phyloP scores from a whole-genome alignment of 2,329 filamentous ascomycete genomes.

The Cladorrhinum sp. region DNA sequence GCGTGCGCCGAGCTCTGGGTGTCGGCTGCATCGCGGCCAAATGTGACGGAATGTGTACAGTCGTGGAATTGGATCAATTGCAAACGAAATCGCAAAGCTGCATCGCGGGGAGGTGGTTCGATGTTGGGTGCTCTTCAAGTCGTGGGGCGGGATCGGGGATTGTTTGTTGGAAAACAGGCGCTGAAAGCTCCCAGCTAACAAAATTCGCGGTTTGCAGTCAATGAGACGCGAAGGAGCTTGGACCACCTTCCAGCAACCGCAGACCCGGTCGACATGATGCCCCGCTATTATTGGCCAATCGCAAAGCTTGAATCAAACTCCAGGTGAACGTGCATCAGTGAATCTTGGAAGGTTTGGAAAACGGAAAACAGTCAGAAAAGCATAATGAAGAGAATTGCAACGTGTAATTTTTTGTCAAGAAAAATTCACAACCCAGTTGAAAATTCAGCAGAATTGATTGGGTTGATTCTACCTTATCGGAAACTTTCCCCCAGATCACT shows the following conservation, averaged over 20 bases:
- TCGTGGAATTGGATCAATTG: not conserved
- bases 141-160: not conserved
- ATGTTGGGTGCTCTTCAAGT: not conserved
- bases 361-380: too few relatives aligned
- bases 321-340: too few relatives aligned
- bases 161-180: constrained; percentile 2
- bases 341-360: too few relatives aligned
- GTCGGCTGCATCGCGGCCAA: constrained; percentile 22
- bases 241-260: constrained; percentile 16
- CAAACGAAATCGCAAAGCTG: not conserved
- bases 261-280: not conserved
- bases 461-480: too few relatives aligned
- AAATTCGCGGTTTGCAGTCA: constrained; percentile 21
- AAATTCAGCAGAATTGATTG: too few relatives aligned
- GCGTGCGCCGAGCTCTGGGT: constrained; percentile 27
- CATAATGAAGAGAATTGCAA: too few relatives aligned
- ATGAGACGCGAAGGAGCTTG: constrained; percentile 25
- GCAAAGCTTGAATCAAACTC: not conserved
- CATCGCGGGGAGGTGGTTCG: not conserved
- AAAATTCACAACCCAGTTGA: too few relatives aligned
- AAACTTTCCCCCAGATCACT: too few relatives aligned
- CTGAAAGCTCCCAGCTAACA: constrained; percentile 10
- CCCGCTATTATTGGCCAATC: constrained; percentile 1
- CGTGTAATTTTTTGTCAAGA: too few relatives aligned
- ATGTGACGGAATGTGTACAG: not conserved